Evolutionary conservation across 805 yeast species (phyloP), one percentile per base, ranked within the genome.

Genomic region (Pichia phayaonensis): DNA sequence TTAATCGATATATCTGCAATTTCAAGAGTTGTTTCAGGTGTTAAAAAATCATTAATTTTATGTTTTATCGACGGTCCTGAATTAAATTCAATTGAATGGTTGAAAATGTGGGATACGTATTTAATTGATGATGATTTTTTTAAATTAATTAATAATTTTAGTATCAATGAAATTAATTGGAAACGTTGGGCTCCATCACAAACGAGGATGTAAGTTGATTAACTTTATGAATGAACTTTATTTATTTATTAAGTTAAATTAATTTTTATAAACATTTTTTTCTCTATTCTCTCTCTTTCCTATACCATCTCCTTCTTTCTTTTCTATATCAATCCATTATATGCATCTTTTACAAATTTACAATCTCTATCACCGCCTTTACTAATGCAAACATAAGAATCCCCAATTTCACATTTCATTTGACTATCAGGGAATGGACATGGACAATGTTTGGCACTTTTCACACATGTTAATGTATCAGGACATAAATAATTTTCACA

Each of bases 351-450:
- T 2, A 88, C 96, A 87, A 92, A 90, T 10, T 86, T 85, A 66
- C 98, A 92, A 61, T 86, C 96, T 64, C 94, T 72, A 53, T 72
- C 71, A 58, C 77, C 87, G 58, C 77, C 87, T 57, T 84, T 86
- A 21, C 97, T 85, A 41, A 94, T 84, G 65, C 99, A 94, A 16
- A 90, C 74, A 61, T 72, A 84, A 49, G 77, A 77, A 31, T 34
- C 26, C 0, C 97, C 95, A 40, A 87, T 70, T 2, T 76, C 63
- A 66, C 99, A 94, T 61, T 87, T 85, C 54, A 86, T 61, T 63
- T 92, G 96, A 1, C 95, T 83, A 52, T 81, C 79, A 1, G 96
- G 94, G 62, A 80, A 92, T 2, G 88, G 89, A 64, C 99, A 94
- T 1, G 97, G 96, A 64, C 99, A 94, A 47, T 83, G 86, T 8